Evolutionary conservation across 176 grass and related monocot species (phyloP).

Genomic region (Panicum miliaceum): DNA sequence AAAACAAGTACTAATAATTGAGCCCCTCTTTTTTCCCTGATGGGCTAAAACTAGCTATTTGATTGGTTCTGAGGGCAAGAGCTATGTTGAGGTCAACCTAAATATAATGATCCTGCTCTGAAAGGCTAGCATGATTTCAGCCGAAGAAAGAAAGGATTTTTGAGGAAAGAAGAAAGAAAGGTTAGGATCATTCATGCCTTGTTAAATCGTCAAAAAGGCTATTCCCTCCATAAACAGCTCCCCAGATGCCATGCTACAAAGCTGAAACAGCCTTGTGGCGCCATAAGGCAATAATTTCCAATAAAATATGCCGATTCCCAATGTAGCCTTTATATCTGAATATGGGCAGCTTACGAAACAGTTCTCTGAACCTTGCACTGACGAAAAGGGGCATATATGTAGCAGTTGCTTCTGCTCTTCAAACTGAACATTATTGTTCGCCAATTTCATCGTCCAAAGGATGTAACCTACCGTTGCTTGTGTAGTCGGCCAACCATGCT

Average conservation of each 20-base stretch:
- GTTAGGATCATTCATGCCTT: not conserved
- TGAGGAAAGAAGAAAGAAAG: too few species aligned
- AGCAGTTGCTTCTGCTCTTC: not conserved
- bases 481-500: not conserved
- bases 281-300: not conserved
- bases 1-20: conserved; percentile 39
- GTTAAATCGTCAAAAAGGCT: not conserved
- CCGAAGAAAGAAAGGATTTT: not conserved
- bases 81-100: conserved; percentile 38
- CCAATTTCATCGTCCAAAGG: not conserved
- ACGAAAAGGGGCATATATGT: not conserved
- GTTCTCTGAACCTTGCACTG: not conserved
- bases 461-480: conserved; percentile 39
- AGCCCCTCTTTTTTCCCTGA: not conserved
- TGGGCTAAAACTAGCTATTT: conserved; percentile 29
- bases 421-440: conserved; percentile 18
- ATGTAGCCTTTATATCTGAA: not conserved
- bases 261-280: conserved; percentile 4
- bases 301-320: conserved; percentile 10
- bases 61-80: conserved; percentile 28
- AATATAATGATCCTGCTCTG: conserved; percentile 30
- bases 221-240: conserved; percentile 1
- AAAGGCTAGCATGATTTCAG: conserved; percentile 27
- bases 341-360: not conserved
- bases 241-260: not conserved